Percentiles rank a stretch among this genome's conserved stretches.
Conservation (phyloP, 257 asterid species). For the Scutellaria galericulata region DNA sequence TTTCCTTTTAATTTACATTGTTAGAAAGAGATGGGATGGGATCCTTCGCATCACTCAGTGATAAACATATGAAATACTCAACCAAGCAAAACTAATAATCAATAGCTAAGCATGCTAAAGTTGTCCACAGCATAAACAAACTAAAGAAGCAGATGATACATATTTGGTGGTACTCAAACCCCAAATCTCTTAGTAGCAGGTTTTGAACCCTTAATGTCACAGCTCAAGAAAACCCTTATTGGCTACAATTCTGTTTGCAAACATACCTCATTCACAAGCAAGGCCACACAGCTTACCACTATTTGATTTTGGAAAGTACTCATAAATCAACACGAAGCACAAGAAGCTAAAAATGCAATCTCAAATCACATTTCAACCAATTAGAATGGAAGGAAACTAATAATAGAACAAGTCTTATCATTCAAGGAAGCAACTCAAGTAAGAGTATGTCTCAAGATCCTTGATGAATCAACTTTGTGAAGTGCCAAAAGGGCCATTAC, state of each 20-base stretch:
- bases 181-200: not conserved
- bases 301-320: not conserved
- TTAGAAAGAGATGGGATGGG: slow-evolving; percentile 21
- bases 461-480: slow-evolving; percentile 12
- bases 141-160: too few species aligned
- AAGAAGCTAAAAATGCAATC: not conserved
- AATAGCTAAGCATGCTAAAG: too few species aligned
- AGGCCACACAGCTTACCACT: not conserved
- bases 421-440: slow-evolving; percentile 11
- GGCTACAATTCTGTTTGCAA: not conserved
- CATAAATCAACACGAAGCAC: not conserved
- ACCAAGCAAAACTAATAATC: not conserved
- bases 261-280: not conserved
- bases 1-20: not conserved
- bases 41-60: not conserved
- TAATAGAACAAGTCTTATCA: slow-evolving; percentile 23
- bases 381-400: not conserved
- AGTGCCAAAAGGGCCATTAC: not conserved
- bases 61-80: not conserved
- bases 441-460: slow-evolving; percentile 11
- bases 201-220: not conserved
- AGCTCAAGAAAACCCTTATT: not conserved
- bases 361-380: not conserved
- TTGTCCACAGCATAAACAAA: too few species aligned
- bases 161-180: not conserved